Conservation (phyloP, 441 rosid species). For the Euphorbia schlechtendalii region DNA sequence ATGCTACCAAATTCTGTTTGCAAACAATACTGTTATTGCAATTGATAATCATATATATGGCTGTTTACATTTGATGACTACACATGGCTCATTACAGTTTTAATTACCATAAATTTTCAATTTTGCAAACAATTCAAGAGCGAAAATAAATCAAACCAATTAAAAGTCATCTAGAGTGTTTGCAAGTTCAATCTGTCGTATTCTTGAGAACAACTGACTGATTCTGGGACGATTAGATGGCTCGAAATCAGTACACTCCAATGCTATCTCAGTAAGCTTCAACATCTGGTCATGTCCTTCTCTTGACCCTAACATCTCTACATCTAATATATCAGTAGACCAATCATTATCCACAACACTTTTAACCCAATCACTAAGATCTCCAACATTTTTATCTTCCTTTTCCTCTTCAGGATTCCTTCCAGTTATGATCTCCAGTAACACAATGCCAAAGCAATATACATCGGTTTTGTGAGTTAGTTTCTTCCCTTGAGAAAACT, state of each 20-base stretch:
- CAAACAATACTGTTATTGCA: no score
- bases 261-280: slow-evolving; percentile 43
- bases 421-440: slow-evolving; percentile 51
- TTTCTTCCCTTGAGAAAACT: slow-evolving; percentile 39
- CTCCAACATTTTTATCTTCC: slow-evolving; percentile 15
- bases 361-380: slow-evolving; percentile 46
- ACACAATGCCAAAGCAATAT: slow-evolving; percentile 48
- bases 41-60: no score
- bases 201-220: slow-evolving; percentile 31
- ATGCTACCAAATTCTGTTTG: no score
- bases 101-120: no score
- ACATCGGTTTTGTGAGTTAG: slow-evolving; percentile 46
- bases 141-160: neutral
- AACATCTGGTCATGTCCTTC: slow-evolving; percentile 47
- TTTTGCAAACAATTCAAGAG: no score
- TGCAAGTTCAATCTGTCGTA: slow-evolving; percentile 30
- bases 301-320: slow-evolving; percentile 34
- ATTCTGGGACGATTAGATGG: slow-evolving; percentile 44
- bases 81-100: no score
- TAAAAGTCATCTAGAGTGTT: neutral
- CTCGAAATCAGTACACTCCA: slow-evolving; percentile 35
- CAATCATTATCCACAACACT: slow-evolving; percentile 40
- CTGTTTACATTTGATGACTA: no score
- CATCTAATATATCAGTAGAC: slow-evolving; percentile 51
- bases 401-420: slow-evolving; percentile 32